Evolutionary conservation across 768 basidiomycete genomes (phyloP).

Genomic region (Polyporus arcularius): DNA sequence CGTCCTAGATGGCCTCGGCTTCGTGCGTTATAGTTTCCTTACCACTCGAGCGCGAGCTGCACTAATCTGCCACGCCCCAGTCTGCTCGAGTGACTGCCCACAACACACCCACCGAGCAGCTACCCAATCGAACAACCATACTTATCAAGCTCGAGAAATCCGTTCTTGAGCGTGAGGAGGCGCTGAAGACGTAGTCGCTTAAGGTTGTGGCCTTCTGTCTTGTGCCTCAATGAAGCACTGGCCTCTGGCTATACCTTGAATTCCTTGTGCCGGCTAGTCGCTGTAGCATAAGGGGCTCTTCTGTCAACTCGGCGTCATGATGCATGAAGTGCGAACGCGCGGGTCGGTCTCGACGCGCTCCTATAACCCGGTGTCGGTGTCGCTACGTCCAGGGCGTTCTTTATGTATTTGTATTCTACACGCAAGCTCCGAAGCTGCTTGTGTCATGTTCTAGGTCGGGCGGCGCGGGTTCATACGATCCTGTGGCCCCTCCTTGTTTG

Average conservation of each 20-base stretch:
- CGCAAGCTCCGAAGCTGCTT: too few species aligned
- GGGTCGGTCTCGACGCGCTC: too few species aligned
- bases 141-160: constrained; percentile 94
- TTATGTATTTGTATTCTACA: too few species aligned
- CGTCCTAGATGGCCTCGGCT: constrained; percentile 89
- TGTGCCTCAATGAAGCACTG: too few species aligned
- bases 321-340: too few species aligned
- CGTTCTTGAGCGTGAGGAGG: constrained; percentile 91
- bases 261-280: too few species aligned
- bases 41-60: neutral
- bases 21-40: constrained; percentile 59
- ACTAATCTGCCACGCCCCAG: constrained; percentile 40
- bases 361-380: neutral
- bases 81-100: constrained; percentile 97
- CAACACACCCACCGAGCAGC: constrained; percentile 79
- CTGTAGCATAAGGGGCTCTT: too few species aligned
- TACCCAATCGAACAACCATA: constrained; percentile 89
- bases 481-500: too few species aligned
- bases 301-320: too few species aligned
- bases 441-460: too few species aligned
- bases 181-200: constrained; percentile 59
- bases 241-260: too few species aligned
- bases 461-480: too few species aligned
- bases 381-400: neutral
- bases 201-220: neutral